Evolutionary conservation across 2,329 filamentous ascomycete species (phyloP), one percentile per base, ranked within the genome.

Genomic region (Eutypella sp.): DNA sequence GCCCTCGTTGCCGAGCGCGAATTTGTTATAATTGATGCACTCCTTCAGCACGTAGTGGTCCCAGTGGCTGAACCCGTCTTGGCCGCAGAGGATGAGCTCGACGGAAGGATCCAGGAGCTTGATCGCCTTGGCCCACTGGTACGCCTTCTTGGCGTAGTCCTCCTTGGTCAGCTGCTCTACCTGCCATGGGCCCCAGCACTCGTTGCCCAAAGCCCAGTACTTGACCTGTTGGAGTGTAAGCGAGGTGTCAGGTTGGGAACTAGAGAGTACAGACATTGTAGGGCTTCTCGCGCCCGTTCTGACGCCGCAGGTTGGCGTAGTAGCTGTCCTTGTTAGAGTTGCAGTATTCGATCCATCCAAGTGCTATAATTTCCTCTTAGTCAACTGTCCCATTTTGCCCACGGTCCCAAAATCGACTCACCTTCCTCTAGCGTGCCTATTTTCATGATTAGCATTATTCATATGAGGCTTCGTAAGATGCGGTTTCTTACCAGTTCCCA

Each of bases 341-440:
- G 72, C 89, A 93, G 71, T 93, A 93, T 62, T 93, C 88, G 18
- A 93, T 73, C 88, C 88, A 93, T 10, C 76, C 86, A 25, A 92
- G 73, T 2, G 72, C n/a, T n/a, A n/a, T n/a, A n/a, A n/a, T n/a
- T n/a, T n/a, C n/a, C n/a, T n/a, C n/a, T n/a, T n/a, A n/a, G n/a
- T n/a, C n/a, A n/a, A n/a, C n/a, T n/a, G n/a, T n/a, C n/a, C n/a
- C n/a, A n/a, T n/a, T n/a, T n/a, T n/a, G n/a, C n/a, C n/a, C n/a
- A n/a, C n/a, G n/a, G n/a, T n/a, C n/a, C n/a, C n/a, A n/a, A n/a
- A n/a, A n/a, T n/a, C n/a, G n/a, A n/a, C n/a, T n/a, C n/a, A n/a
- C n/a, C 77, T 65, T 72, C 69, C 48, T 71, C 65, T 4, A 70
- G 66, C 33, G 72, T 82, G 50, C 85, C 87, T 2, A 88, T 93